These are phyloP conservation scores for Tetrapisispora arboricola DNA, from an alignment of 805 yeast genomes.

Conservation along the genomic window DNA sequence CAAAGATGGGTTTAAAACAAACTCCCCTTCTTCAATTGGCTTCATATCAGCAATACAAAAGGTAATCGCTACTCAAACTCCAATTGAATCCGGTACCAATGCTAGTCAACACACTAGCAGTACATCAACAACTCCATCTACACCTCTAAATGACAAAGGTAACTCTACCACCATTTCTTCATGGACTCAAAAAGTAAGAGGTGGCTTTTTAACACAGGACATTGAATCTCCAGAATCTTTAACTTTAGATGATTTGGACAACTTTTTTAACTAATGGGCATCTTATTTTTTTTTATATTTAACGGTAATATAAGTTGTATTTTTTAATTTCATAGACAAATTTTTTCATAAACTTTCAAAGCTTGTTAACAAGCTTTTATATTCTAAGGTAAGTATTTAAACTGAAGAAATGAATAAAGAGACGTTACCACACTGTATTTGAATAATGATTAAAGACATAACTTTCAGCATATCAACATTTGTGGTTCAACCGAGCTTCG, in stretches of 20 bases:
- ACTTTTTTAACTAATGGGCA: slow-evolving; percentile 31
- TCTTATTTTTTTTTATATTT: slow-evolving; percentile 2
- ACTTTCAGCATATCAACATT: too few relatives aligned
- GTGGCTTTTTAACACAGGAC: slow-evolving; percentile 69
- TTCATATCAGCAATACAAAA: slow-evolving; percentile 62
- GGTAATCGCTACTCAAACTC: slow-evolving; percentile 21
- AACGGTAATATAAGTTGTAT: slow-evolving; percentile 3
- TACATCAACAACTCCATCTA: slow-evolving; percentile 31
- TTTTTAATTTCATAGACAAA: slow-evolving; percentile 1
- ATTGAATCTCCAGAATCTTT: slow-evolving; percentile 72
- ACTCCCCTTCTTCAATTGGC: slow-evolving; percentile 53
- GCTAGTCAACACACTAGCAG: slow-evolving; percentile 11
- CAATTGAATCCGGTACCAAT: slow-evolving; percentile 19
- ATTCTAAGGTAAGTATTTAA: too few relatives aligned
- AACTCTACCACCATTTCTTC: background rate
- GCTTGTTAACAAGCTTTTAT: too few relatives aligned
- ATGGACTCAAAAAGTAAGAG: slow-evolving; percentile 65
- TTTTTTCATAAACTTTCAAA: background rate
- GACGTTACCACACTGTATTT: too few relatives aligned
- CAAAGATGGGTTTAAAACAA: slow-evolving; percentile 12
- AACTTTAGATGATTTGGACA: slow-evolving; percentile 58
- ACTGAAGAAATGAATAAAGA: too few relatives aligned
- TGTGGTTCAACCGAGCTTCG: too few relatives aligned
- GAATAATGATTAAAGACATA: too few relatives aligned
- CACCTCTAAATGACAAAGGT: slow-evolving; percentile 23